Conservation (phyloP, 2,329 filamentous ascomycete genomes). For the Sclerotinia subarctica region DNA sequence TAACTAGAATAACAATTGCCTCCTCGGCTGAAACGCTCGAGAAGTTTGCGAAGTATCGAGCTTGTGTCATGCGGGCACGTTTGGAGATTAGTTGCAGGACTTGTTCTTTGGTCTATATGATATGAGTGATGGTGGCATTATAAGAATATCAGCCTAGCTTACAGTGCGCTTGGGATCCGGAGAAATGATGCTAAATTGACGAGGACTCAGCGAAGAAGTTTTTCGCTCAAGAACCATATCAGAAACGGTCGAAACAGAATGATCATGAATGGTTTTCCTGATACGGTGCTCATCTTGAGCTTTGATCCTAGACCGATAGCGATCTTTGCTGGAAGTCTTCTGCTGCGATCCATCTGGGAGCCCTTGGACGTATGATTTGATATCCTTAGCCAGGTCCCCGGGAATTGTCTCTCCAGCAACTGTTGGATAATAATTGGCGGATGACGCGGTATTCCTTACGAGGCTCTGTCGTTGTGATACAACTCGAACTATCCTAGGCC, state of each 20-base stretch:
- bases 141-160: neutral
- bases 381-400: neutral
- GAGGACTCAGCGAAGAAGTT: neutral
- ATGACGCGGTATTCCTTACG: neutral
- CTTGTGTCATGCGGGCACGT: slow-evolving; percentile 4
- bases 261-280: neutral
- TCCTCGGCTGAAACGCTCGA: neutral
- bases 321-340: neutral
- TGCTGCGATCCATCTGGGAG: neutral
- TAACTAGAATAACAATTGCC: slow-evolving; percentile 38
- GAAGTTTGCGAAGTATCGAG: neutral
- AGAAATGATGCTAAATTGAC: slow-evolving; percentile 19
- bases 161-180: slow-evolving; percentile 19
- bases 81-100: neutral
- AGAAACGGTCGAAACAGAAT: neutral
- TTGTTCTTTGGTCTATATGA: slow-evolving; percentile 16
- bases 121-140: slow-evolving; percentile 1
- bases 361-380: neutral
- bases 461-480: neutral
- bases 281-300: neutral
- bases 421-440: neutral
- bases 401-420: neutral
- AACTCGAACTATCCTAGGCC: neutral
- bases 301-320: neutral
- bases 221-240: neutral